Conservation (phyloP, 768 basidiomycete genomes). For the Tricholoma matsutake region DNA sequence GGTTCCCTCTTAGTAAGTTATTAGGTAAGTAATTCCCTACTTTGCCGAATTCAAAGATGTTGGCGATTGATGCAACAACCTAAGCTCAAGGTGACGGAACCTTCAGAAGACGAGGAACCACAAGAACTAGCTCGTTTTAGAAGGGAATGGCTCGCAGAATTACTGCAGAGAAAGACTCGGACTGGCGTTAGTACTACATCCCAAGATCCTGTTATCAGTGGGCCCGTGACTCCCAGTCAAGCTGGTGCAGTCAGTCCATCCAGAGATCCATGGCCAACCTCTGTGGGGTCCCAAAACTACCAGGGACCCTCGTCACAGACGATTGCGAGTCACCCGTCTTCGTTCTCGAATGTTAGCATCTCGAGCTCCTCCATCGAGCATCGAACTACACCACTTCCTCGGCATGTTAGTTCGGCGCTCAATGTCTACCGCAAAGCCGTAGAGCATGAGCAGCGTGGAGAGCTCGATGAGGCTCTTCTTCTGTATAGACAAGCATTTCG, state of each 20-base stretch:
- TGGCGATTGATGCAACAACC: constrained; percentile 16
- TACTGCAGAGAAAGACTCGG: constrained; percentile 37
- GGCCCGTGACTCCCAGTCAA: neutral
- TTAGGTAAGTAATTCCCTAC: neutral
- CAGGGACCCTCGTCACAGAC: constrained; percentile 18
- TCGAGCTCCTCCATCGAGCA: constrained; percentile 25
- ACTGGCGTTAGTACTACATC: constrained; percentile 6
- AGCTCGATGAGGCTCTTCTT: constrained; percentile 70
- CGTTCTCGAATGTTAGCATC: constrained; percentile 12
- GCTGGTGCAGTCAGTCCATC: neutral
- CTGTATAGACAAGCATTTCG: constrained; percentile 83
- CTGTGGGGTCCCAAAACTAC: neutral
- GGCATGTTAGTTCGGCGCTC: constrained; percentile 47
- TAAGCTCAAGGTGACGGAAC: constrained; percentile 2
- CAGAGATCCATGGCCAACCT: neutral
- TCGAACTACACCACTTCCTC: constrained; percentile 26
- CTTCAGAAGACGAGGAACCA: constrained; percentile 39
- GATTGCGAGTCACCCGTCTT: constrained; percentile 14
- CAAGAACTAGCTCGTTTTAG: constrained; percentile 69
- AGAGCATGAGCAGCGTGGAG: constrained; percentile 66
- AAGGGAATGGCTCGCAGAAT: constrained; percentile 70
- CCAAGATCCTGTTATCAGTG: constrained; percentile 1
- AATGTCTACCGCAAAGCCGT: constrained; percentile 69
- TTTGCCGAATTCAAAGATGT: too few relatives aligned
- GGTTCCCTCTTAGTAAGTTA: constrained; percentile 7